phyloP scores from a whole-genome alignment of 2,329 filamentous ascomycete species.

The Phoma sp. region DNA sequence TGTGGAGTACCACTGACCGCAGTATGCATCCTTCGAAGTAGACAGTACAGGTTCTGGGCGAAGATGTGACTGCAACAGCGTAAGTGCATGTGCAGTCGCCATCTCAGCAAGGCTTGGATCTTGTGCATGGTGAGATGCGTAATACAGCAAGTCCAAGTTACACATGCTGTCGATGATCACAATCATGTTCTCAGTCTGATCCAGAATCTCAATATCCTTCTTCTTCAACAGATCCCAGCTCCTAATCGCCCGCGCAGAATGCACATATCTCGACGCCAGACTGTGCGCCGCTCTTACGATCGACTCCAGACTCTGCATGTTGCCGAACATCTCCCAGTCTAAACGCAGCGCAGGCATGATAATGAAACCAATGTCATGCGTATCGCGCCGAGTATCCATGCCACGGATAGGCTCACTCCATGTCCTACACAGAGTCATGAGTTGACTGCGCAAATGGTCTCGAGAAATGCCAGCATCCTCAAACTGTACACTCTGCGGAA shows the following conservation, averaged over 20 bases:
- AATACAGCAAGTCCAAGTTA: slow-evolving; percentile 55
- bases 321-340: slow-evolving; percentile 52
- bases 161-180: slow-evolving; percentile 51
- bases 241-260: slow-evolving; percentile 45
- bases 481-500: slow-evolving; percentile 24
- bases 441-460: slow-evolving; percentile 14
- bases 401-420: slow-evolving; percentile 53
- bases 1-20: slow-evolving; percentile 37
- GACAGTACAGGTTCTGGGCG: slow-evolving; percentile 39
- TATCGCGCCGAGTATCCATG: slow-evolving; percentile 45
- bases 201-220: slow-evolving; percentile 48
- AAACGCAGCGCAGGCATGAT: slow-evolving; percentile 50
- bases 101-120: slow-evolving; percentile 44
- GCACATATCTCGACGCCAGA: slow-evolving; percentile 49
- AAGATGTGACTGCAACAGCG: slow-evolving; percentile 52
- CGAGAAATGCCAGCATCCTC: slow-evolving; percentile 4
- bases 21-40: slow-evolving; percentile 17
- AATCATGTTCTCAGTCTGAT: slow-evolving; percentile 49
- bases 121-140: slow-evolving; percentile 45
- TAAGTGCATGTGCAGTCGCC: slow-evolving; percentile 52
- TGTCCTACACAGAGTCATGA: slow-evolving; percentile 15
- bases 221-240: slow-evolving; percentile 57
- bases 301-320: slow-evolving; percentile 46
- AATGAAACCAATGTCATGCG: slow-evolving; percentile 58
- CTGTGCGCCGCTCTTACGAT: slow-evolving; percentile 48